Base-by-base conservation (phyloP, 306 rosid genomes). In the Geum urbanum region DNA sequence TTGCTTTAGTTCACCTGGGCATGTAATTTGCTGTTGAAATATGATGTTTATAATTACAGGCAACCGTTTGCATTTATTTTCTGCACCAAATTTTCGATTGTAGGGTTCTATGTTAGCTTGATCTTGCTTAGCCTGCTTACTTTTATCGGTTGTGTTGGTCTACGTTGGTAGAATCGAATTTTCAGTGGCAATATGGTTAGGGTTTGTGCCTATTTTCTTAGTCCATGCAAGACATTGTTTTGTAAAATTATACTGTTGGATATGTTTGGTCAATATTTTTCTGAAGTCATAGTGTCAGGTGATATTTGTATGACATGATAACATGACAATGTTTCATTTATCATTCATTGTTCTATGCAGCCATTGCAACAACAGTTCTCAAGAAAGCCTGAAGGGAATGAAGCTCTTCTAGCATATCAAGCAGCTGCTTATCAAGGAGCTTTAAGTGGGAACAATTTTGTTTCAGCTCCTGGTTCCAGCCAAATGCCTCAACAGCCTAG, bases 351-450 rank as follows among this genome's bases (percentile, higher is more conserved):
- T 72, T 68, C 56, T 32, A 52, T 85, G 80, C 86, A 90, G 98
- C 83, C 91, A 66, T 71, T 88, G 70, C 98, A 86, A 66, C 96
- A 88, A 41, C 96, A 90, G 63, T 82, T 86, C 57, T 88, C 85
- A 53, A 84, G 97, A 83, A 90, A 87, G 79, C 78, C 97, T 73
- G 98, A 90, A 81, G 97, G 96, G 73, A 88, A 77, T 60, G 98
- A 94, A 83, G 74, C 94, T 70, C 74, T 81, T 76, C 58, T 87
- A 72, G 83, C 96, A 58, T 90, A 90, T 81, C 97, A 86, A 73
- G 85, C 91, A 63, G 88, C 84, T 37, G 68, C 83, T 82, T 72
- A 79, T 78, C 98, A 85, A 73, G 98, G 98, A 72, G 77, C 71
- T 65, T 68, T 78, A 78, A 90, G 81, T 52, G 80, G 74, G 56